phyloP scores from a whole-genome alignment of 371 early-diverging fungal species.

The Choanephora cucurbitarum region DNA sequence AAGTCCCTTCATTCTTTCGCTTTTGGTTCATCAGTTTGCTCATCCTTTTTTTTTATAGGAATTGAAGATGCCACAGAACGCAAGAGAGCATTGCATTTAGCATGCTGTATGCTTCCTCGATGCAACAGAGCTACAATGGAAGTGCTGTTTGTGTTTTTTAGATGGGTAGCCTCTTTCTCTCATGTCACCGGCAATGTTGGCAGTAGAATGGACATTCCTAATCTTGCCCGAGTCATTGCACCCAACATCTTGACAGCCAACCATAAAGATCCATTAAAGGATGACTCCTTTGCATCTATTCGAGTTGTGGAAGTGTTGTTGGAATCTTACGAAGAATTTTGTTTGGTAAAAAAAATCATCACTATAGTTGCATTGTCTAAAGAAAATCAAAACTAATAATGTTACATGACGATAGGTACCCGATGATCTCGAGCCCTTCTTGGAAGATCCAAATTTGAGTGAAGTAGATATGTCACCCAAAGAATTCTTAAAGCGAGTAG shows the following conservation, averaged over 20 bases:
- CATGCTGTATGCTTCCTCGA: constrained; percentile 86
- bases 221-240: constrained; percentile 92
- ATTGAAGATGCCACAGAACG: constrained; percentile 54
- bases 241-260: constrained; percentile 91
- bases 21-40: background rate
- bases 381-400: background rate
- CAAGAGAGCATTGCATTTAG: constrained; percentile 74
- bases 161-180: constrained; percentile 80
- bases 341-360: constrained; percentile 52
- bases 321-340: constrained; percentile 75
- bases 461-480: constrained; percentile 47
- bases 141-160: constrained; percentile 84
- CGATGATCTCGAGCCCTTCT: constrained; percentile 46
- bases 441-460: constrained; percentile 43
- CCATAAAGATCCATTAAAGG: constrained; percentile 77
- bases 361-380: background rate
- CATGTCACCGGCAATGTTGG: constrained; percentile 77
- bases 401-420: constrained; percentile 27
- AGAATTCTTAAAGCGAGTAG: constrained; percentile 46
- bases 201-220: constrained; percentile 93
- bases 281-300: constrained; percentile 76
- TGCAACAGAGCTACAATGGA: constrained; percentile 89
- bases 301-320: constrained; percentile 75
- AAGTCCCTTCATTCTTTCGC: constrained; percentile 12
- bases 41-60: constrained; percentile 22